A percentile compares a stretch with the other conserved stretches of the same genome.
These are phyloP conservation scores for Dryadomyces quercus-mongolicae DNA, from an alignment of 2,329 filamentous ascomycete species.

Conservation along the genomic window DNA sequence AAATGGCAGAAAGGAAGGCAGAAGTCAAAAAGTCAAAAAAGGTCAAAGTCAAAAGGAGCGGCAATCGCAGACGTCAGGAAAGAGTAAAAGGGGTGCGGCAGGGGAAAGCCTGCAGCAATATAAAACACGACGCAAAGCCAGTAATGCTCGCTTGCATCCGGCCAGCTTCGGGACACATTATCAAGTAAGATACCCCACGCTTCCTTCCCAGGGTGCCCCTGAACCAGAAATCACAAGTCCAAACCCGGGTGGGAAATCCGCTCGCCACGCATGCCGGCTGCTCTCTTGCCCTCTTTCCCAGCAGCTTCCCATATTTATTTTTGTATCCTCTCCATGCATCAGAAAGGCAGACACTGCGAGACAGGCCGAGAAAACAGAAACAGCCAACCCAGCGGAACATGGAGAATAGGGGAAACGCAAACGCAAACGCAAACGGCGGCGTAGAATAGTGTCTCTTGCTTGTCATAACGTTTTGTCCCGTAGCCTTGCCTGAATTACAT, in stretches of 20 bases:
- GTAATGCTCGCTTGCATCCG: background rate
- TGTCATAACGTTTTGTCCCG: conserved; percentile 3
- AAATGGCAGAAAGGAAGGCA: background rate
- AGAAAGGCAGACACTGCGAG: background rate
- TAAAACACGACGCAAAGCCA: background rate
- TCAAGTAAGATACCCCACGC: background rate
- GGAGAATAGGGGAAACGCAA: background rate
- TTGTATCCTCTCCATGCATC: conserved; percentile 3
- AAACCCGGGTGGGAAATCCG: background rate
- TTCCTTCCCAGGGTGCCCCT: background rate
- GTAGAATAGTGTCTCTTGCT: conserved; percentile 1
- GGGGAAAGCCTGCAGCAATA: background rate
- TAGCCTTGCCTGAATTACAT: conserved; percentile 7
- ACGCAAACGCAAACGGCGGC: background rate
- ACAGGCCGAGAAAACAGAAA: background rate
- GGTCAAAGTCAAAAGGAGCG: background rate
- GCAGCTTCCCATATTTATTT: background rate
- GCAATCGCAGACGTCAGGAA: no score
- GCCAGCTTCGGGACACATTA: background rate
- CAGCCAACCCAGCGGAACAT: background rate
- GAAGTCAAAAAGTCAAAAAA: background rate
- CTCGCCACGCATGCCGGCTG: background rate
- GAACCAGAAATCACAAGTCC: background rate
- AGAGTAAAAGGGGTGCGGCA: background rate
- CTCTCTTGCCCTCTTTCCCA: background rate